Conservation (phyloP, 805 yeast genomes). For the Debaryomyces maramus region DNA sequence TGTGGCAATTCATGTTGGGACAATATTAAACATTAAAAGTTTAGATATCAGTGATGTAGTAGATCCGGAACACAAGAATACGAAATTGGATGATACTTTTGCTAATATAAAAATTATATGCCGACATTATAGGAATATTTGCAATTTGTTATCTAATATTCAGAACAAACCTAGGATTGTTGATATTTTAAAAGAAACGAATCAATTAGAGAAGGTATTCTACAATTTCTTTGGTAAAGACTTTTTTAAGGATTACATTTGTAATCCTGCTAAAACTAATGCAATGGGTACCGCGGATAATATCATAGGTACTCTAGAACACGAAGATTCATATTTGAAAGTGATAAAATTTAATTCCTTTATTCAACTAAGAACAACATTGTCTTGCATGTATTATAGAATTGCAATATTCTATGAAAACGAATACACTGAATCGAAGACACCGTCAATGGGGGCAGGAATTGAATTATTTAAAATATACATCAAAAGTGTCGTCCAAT, state of each 20-base stretch:
- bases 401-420: conserved; percentile 43
- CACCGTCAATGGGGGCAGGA: conserved; percentile 37
- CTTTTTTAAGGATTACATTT: conserved; percentile 39
- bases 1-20: conserved; percentile 33
- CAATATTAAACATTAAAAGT: conserved; percentile 25
- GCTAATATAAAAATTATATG: conserved; percentile 19
- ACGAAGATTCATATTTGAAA: conserved; percentile 31
- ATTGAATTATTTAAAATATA: conserved; percentile 43
- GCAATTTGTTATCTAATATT: conserved; percentile 27
- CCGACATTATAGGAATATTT: conserved; percentile 29
- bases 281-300: conserved; percentile 10
- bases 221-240: conserved; percentile 41
- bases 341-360: conserved; percentile 37
- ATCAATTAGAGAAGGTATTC: conserved; percentile 35
- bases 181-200: conserved; percentile 36
- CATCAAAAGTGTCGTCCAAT: conserved; percentile 40
- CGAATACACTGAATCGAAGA: conserved; percentile 25
- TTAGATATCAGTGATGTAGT: conserved; percentile 36
- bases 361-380: conserved; percentile 37
- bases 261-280: conserved; percentile 26
- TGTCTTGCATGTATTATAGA: conserved; percentile 41
- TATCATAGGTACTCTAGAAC: conserved; percentile 20
- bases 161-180: conserved; percentile 31
- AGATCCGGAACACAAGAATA: conserved; percentile 23
- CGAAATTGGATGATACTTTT: conserved; percentile 13